Evolutionary conservation across 345 rosid genomes (phyloP).

Genomic region (Melastoma malabathricum): DNA sequence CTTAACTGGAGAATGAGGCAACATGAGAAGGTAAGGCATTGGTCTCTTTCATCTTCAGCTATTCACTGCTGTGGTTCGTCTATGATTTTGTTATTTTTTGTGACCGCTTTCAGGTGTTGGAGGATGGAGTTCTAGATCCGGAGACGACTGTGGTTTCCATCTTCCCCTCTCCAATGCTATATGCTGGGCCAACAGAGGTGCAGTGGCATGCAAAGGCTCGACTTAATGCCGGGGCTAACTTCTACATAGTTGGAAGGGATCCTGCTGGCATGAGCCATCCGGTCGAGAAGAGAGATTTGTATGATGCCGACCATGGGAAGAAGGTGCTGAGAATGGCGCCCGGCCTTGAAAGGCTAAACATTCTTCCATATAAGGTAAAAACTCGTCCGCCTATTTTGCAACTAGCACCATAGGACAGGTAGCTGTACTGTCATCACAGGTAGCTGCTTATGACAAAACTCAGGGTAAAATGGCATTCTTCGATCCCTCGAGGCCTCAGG

Average conservation of each 20-base stretch:
- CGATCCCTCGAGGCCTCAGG: conserved; percentile 81
- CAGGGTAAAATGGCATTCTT: conserved; percentile 98
- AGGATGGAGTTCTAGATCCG: conserved; percentile 98
- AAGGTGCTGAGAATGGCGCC: conserved; percentile 95
- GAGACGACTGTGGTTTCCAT: conserved; percentile 94
- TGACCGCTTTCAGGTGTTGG: conserved; percentile 47
- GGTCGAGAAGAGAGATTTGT: conserved; percentile 77
- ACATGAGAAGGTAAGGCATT: conserved; percentile 63
- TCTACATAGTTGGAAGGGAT: conserved; percentile 97
- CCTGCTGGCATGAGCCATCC: conserved; percentile 99
- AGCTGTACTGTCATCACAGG: conserved; percentile 27
- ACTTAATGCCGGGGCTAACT: conserved; percentile 96
- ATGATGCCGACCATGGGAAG: conserved; percentile 98
- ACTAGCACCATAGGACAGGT: no score
- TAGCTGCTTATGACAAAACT: conserved; percentile 89
- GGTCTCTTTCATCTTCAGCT: background rate
- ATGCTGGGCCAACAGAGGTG: conserved; percentile 98
- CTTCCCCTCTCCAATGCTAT: conserved; percentile 99
- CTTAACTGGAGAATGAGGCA: conserved; percentile 96
- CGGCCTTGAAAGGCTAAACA: conserved; percentile 87
- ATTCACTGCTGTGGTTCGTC: background rate
- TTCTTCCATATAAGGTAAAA: conserved; percentile 89
- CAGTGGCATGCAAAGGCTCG: conserved; percentile 99
- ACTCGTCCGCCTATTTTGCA: background rate
- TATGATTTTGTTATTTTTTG: conserved; percentile 3